phyloP scores from a whole-genome alignment of 2,329 filamentous ascomycete species.

The Helicocarpus griseus region DNA sequence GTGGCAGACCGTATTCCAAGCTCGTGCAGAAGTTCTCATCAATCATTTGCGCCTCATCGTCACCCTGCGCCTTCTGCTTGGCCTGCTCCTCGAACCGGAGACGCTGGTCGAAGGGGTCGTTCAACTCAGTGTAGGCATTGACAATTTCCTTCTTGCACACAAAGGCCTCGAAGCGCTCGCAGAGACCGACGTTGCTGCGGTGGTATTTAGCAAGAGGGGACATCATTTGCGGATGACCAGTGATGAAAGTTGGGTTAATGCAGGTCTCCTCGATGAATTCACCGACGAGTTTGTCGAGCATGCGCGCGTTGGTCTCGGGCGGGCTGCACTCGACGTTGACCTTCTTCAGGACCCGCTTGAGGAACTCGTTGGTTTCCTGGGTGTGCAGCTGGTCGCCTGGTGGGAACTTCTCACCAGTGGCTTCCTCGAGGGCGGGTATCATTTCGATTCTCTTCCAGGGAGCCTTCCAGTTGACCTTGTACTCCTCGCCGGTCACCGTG shows the following conservation, averaged over 20 bases:
- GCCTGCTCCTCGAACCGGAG: conserved; percentile 91
- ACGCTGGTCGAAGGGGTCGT: conserved; percentile 91
- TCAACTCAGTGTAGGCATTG: conserved; percentile 96
- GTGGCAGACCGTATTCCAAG: conserved; percentile 83
- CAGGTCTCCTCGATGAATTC: conserved; percentile 94
- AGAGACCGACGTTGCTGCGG: conserved; percentile 69
- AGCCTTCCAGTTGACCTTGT: conserved; percentile 90
- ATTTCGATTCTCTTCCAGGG: conserved; percentile 93
- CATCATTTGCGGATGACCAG: conserved; percentile 79
- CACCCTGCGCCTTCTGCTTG: conserved; percentile 87
- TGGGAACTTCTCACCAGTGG: conserved; percentile 87
- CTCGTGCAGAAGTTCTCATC: conserved; percentile 92
- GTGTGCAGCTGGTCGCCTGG: conserved; percentile 83
- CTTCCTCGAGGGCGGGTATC: conserved; percentile 86
- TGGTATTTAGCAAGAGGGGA: conserved; percentile 94
- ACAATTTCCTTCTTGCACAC: conserved; percentile 95
- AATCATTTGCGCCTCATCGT: conserved; percentile 90
- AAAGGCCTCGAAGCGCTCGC: conserved; percentile 95
- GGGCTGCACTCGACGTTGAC: conserved; percentile 81
- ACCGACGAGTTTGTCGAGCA: conserved; percentile 90
- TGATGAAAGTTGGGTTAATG: conserved; percentile 87
- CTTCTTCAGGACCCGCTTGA: conserved; percentile 76
- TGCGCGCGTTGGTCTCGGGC: conserved; percentile 84
- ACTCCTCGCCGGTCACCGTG: conserved; percentile 74
- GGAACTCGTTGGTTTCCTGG: conserved; percentile 76